A percentile compares a stretch with the other conserved stretches of the same genome.
These are phyloP conservation scores for Russula griseocarnosa DNA, from an alignment of 768 basidiomycete species.

Conservation along the genomic window DNA sequence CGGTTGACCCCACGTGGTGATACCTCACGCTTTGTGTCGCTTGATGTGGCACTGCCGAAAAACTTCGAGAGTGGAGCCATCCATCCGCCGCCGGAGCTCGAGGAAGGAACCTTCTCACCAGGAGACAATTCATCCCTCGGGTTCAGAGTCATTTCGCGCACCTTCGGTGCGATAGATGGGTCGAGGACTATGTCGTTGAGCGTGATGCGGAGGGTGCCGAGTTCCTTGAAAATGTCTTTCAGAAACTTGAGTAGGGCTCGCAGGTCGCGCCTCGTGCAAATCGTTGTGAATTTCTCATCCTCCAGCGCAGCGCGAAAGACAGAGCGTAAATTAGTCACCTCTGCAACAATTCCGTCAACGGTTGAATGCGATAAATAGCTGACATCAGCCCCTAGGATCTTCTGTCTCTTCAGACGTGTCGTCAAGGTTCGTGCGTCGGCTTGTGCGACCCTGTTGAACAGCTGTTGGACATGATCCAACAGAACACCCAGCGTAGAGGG, in stretches of 20 bases:
- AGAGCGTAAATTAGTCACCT: constrained; percentile 61
- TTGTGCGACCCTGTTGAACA: constrained; percentile 61
- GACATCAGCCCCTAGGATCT: constrained; percentile 80
- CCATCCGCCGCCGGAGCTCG: constrained; percentile 51
- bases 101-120: constrained; percentile 36
- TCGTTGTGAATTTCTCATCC: constrained; percentile 60
- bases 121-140: constrained; percentile 46
- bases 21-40: constrained; percentile 31
- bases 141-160: constrained; percentile 69
- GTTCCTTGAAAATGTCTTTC: constrained; percentile 77
- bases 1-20: constrained; percentile 30
- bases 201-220: constrained; percentile 74
- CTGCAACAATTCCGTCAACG: constrained; percentile 65
- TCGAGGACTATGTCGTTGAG: constrained; percentile 91
- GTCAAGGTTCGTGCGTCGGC: constrained; percentile 87
- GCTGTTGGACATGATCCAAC: constrained; percentile 56
- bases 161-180: constrained; percentile 63
- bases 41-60: constrained; percentile 45
- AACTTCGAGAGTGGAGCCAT: constrained; percentile 84
- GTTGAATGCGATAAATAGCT: constrained; percentile 82
- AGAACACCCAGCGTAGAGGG: constrained; percentile 49
- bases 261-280: constrained; percentile 75
- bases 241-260: constrained; percentile 77
- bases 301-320: constrained; percentile 74
- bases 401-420: constrained; percentile 85